Base-by-base conservation (phyloP, 331 rosid species). In the Pyracantha coccinea region DNA sequence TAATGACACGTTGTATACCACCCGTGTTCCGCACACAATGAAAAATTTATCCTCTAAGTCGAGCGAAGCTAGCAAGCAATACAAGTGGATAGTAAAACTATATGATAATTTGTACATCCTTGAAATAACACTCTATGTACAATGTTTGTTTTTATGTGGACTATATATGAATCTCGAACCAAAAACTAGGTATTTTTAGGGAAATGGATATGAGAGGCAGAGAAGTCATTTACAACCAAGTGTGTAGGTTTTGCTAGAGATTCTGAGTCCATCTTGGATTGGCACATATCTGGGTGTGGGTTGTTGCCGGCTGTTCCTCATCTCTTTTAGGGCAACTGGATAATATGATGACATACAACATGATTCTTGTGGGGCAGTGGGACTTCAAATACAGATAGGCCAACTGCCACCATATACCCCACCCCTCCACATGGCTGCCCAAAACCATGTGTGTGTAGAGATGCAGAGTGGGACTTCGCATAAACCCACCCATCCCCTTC, bases 371-470 rank as follows among this genome's bases (percentile, higher is more conserved):
- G 89, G 75, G 81, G 70, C 50, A 55, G 53, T 59, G 77, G 82
- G 87, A 54, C 47, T 80, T 62, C 63, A 62, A 27, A 23, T 85
- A 88, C 86, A 87, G 91, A 86, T 87, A 76, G 89, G 91, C 89
- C 91, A 85, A 83, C 87, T 87, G 87, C 87, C 67, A 74, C 52
- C 52, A 21, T 12, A 75, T 85, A 33, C 82, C 99, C 97, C 85
- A 88, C 96, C 83, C 77, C 74, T 72, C 88, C 96, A 92, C 93
- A 92, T 90, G 68, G 76, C 58, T 38, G 89, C 86, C 82, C 93
- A 88, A 41, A 63, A 54, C 82, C 83, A 57, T 75, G 29, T 75
- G 83, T 80, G 60, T n/a, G 10, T 7, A 58, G n/a, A 61, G 33
- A 15, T 61, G 66, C n/a, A 14, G 10, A 61, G 23, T 63, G 68